Conservation (phyloP, 108 stramenopile genomes). For the Cyclotella atomus region DNA sequence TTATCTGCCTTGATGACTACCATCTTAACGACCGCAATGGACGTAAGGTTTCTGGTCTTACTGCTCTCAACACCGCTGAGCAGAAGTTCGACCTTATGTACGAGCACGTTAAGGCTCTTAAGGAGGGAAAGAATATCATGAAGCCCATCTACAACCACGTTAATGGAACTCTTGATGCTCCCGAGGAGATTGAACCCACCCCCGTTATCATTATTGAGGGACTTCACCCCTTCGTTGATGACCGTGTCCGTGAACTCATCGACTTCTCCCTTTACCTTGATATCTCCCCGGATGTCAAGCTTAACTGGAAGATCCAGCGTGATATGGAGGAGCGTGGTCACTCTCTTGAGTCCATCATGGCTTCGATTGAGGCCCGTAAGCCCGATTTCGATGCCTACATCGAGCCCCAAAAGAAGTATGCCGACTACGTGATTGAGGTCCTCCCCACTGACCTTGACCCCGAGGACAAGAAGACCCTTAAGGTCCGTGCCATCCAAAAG, state of each 20-base stretch:
- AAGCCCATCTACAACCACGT: slow-evolving; percentile 99
- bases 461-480: slow-evolving; percentile 95
- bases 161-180: slow-evolving; percentile 96
- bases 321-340: slow-evolving; percentile 98
- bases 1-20: slow-evolving; percentile 98
- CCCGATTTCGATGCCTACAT: slow-evolving; percentile 98
- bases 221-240: slow-evolving; percentile 96
- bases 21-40: slow-evolving; percentile 96
- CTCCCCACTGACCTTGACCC: slow-evolving; percentile 93
- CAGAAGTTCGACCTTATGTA: slow-evolving; percentile 98
- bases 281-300: slow-evolving; percentile 96
- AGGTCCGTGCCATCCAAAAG: slow-evolving; percentile 95
- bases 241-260: slow-evolving; percentile 93
- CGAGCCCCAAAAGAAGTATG: slow-evolving; percentile 92
- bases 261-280: slow-evolving; percentile 98
- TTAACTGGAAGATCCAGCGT: slow-evolving; percentile 98
- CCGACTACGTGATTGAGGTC: slow-evolving; percentile 95
- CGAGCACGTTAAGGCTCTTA: slow-evolving; percentile 94
- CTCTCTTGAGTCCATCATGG: slow-evolving; percentile 95
- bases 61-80: slow-evolving; percentile 92
- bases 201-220: slow-evolving; percentile 98
- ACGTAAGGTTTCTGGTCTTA: slow-evolving; percentile 92
- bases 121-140: slow-evolving; percentile 89
- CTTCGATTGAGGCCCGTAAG: slow-evolving; percentile 95
- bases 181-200: slow-evolving; percentile 94